Evolutionary conservation across 2,329 filamentous ascomycete genomes (phyloP).

Genomic region (Penicillium sp.): DNA sequence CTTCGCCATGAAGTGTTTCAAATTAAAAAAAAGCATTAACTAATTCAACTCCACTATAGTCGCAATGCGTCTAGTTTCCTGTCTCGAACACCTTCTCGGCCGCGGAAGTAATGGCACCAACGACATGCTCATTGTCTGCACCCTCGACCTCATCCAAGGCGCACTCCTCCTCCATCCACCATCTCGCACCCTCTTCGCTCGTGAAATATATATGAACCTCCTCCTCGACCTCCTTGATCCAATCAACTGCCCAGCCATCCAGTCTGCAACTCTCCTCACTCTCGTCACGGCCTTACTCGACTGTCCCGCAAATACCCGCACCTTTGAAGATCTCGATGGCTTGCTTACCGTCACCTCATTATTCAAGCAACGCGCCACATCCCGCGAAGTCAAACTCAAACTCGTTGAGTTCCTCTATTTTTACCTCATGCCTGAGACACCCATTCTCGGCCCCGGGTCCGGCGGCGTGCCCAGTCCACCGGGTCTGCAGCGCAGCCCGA

Average conservation of each 20-base stretch:
- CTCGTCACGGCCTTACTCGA: slow-evolving; percentile 88
- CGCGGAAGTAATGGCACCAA: slow-evolving; percentile 81
- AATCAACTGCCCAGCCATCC: slow-evolving; percentile 87
- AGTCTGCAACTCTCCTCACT: slow-evolving; percentile 85
- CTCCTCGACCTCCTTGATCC: slow-evolving; percentile 93
- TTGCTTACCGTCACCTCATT: slow-evolving; percentile 88
- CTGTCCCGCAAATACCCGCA: slow-evolving; percentile 82
- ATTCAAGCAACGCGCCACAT: slow-evolving; percentile 86
- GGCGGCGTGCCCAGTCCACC: slow-evolving; percentile 42
- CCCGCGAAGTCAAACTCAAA: slow-evolving; percentile 88
- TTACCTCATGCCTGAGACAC: slow-evolving; percentile 93
- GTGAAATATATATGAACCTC: slow-evolving; percentile 94
- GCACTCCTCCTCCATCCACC: slow-evolving; percentile 86
- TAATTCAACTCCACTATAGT: no score
- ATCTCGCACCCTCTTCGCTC: slow-evolving; percentile 81
- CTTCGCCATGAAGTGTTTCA: no score
- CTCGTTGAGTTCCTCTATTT: slow-evolving; percentile 98
- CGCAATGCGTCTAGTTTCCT: slow-evolving; percentile 79
- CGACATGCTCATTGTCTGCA: slow-evolving; percentile 84
- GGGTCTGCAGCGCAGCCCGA: slow-evolving; percentile 69
- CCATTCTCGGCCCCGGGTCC: slow-evolving; percentile 42
- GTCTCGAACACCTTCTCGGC: slow-evolving; percentile 82
- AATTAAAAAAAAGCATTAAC: no score
- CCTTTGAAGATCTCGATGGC: slow-evolving; percentile 90
- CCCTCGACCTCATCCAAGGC: slow-evolving; percentile 88